Evolutionary conservation across 345 rosid species (phyloP), one percentile per base, ranked within the genome.

Genomic region (Odontarrhena argentea): DNA sequence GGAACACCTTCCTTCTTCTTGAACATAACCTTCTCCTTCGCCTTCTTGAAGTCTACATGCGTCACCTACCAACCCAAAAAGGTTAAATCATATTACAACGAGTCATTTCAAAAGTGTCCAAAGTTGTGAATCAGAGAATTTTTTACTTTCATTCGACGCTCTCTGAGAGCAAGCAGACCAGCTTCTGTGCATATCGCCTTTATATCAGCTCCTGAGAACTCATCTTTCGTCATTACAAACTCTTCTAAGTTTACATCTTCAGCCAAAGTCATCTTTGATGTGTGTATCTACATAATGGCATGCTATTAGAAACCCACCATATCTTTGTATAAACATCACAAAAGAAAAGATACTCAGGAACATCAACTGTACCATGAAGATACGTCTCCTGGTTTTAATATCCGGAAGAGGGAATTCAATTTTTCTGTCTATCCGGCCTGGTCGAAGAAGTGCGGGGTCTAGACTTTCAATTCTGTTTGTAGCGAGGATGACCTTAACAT

Each of bases 1-100:
- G 97, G 99, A 18, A 95, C 96, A 41, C 99, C 99, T 81, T 95
- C 99, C 55, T 91, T 91, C 94, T 91, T 95, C 86, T 95, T 95
- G 85, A 81, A 89, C 99, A 91, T 91, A 70, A 95, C 97, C 87
- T 89, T 95, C 53, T 95, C 99, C 70, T 95, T 95, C 0, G 96
- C 97, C 70, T 95, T 91, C 87, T 89, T 91, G 70, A 95, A 86
- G 81, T 91, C 98, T 0, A 74, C 70, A 69, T 89, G 99, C 0
- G 92, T 91, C 53, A 95, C 98, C 99, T 91, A 77, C 15, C 3
- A 43, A 54, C 32, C 18, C 47, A 32, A 4, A 32, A 32, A 3
- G 36, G 36, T 32, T 32, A 32, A 32, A 32, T 32, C 36, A 32
- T 18, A 18, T 18, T 18, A 18, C 22, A 18, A 18, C 22, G 22